Base-by-base conservation (phyloP, 768 basidiomycete genomes). In the Podaxis pistillaris region DNA sequence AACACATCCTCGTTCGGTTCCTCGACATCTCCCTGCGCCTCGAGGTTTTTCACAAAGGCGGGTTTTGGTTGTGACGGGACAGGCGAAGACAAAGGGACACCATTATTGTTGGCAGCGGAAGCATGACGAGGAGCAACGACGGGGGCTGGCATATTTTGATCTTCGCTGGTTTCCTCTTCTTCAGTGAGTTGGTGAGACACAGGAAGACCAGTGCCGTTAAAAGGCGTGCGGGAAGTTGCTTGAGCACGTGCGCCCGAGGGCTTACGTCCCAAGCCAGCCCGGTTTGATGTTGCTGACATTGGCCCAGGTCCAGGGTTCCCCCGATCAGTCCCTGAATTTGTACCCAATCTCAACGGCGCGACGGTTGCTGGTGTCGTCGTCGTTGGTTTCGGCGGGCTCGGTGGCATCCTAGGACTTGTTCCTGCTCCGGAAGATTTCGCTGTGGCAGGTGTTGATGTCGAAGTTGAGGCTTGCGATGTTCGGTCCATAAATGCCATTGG, bases 231-330 rank as follows among this genome's bases (percentile, higher is more conserved):
- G 68, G 63, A 76, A 62, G 74, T 75, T 67, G 82, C 80, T 61
- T 79, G 84, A 53, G 88, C 91, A 87, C 91, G 91, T 87, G 91
- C 91, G 54, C 91, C 91, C 36, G 89, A 88, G 22, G 91, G 91
- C 69, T 89, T 91, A 74, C 89, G 86, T 75, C 87, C 86, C 52
- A 79, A 70, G 57, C 68, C 78, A 69, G 73, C 75, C 68, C 80
- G 76, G 63, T 22, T 53, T 60, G 59, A 52, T 51, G 50, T 37
- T 41, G 57, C 46, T 44, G 56, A 57, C 56, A 57, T 47, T 19
- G 24, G 36, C 12, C 58, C 49, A 19, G 74, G 72, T 68, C 11
- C 44, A 9, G 46, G 37, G 33, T 47, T 56, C 41, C 40, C 58
- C 55, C 56, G 63, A 49, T 55, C 63, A 36, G 57, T 52, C 56